Conservation (phyloP, 2,329 filamentous ascomycete genomes). For the Fusarium gaditjirri region DNA sequence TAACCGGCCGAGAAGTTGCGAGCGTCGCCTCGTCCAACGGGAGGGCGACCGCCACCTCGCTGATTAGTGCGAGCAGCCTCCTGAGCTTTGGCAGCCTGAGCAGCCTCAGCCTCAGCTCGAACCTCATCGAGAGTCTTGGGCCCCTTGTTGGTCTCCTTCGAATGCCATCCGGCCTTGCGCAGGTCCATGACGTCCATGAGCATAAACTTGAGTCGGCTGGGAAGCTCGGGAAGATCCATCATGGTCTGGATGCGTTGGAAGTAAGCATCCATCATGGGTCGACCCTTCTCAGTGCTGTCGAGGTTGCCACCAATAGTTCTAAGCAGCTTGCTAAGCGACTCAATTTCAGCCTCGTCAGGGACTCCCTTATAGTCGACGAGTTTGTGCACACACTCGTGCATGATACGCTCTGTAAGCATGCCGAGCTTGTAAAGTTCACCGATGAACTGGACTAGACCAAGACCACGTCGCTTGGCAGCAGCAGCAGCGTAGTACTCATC, state of each 20-base stretch:
- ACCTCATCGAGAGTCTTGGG: slow-evolving; percentile 97
- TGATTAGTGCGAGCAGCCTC: slow-evolving; percentile 72
- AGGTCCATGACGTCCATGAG: slow-evolving; percentile 93
- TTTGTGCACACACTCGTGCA: slow-evolving; percentile 99
- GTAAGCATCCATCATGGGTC: slow-evolving; percentile 90
- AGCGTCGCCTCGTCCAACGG: slow-evolving; percentile 84
- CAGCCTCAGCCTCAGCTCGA: slow-evolving; percentile 81
- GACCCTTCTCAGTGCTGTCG: slow-evolving; percentile 84
- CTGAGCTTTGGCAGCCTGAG: slow-evolving; percentile 81
- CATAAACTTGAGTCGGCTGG: slow-evolving; percentile 95
- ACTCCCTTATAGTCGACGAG: slow-evolving; percentile 93
- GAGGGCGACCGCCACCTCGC: slow-evolving; percentile 76
- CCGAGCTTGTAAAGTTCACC: slow-evolving; percentile 98
- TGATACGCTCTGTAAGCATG: slow-evolving; percentile 99
- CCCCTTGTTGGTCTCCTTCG: slow-evolving; percentile 91
- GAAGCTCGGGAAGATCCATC: slow-evolving; percentile 81
- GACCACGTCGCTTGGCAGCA: slow-evolving; percentile 93
- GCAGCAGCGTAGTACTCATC: slow-evolving; percentile 97
- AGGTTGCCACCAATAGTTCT: slow-evolving; percentile 91
- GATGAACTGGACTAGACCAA: slow-evolving; percentile 98
- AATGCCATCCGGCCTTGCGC: slow-evolving; percentile 79
- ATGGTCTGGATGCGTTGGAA: slow-evolving; percentile 88
- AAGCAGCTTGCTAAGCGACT: slow-evolving; percentile 93
- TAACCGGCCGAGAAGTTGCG: slow-evolving; percentile 82
- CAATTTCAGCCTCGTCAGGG: slow-evolving; percentile 95